These are phyloP conservation scores for Rhynchosporium agropyri DNA, from an alignment of 2,329 filamentous ascomycete species.

Conservation along the genomic window DNA sequence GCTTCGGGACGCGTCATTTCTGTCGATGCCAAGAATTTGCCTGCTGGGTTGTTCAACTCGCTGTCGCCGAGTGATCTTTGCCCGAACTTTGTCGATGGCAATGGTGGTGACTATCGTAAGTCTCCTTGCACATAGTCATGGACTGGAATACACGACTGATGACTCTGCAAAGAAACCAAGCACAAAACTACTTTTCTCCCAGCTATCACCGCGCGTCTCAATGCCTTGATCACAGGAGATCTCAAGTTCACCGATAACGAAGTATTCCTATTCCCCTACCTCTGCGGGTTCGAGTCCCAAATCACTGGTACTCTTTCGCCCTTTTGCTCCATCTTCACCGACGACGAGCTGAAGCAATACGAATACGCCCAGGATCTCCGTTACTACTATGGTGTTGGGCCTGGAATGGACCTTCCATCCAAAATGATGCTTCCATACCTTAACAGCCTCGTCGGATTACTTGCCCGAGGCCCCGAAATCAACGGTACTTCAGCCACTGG, in stretches of 20 bases:
- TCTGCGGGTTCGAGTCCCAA: constrained; percentile 73
- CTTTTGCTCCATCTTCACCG: constrained; percentile 64
- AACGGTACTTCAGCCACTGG: constrained; percentile 52
- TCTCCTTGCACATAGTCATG: neutral
- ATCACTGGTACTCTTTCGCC: constrained; percentile 63
- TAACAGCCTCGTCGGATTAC: constrained; percentile 53
- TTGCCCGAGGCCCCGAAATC: constrained; percentile 55
- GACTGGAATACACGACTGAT: neutral
- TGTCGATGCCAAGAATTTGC: constrained; percentile 57
- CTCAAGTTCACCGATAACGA: constrained; percentile 58
- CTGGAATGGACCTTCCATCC: constrained; percentile 55
- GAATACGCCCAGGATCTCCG: constrained; percentile 70
- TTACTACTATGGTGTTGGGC: constrained; percentile 68
- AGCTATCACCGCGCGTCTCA: constrained; percentile 56
- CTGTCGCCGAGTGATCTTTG: constrained; percentile 66
- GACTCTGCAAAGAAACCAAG: neutral
- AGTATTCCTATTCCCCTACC: constrained; percentile 62
- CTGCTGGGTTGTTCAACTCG: constrained; percentile 59
- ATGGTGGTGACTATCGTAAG: constrained; percentile 48
- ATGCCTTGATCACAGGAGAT: constrained; percentile 54
- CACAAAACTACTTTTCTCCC: constrained; percentile 58
- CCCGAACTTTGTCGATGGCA: constrained; percentile 58
- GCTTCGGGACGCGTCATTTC: constrained; percentile 58
- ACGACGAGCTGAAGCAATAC: constrained; percentile 63
- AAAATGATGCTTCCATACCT: constrained; percentile 66